These are phyloP conservation scores for Sugiyamaella chiloensis DNA, from an alignment of 805 yeast species.

Conservation along the genomic window DNA sequence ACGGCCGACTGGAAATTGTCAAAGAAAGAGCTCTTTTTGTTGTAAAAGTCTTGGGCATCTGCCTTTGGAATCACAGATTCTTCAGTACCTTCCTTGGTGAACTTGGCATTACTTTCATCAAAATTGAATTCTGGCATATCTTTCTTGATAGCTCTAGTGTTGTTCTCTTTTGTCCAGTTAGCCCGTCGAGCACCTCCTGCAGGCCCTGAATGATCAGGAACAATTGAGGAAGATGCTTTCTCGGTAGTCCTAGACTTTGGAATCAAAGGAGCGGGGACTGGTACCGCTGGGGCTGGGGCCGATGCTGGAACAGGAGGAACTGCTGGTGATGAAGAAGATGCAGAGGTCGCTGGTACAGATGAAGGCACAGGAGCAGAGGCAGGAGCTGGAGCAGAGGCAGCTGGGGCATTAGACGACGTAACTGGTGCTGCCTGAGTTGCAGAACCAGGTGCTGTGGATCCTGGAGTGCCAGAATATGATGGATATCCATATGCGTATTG, in stretches of 20 bases:
- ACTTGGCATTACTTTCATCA: constrained; percentile 67
- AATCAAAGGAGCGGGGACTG: constrained; percentile 9
- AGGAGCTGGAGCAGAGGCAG: constrained; percentile 13
- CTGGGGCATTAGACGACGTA: constrained; percentile 8
- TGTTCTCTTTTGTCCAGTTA: constrained; percentile 13
- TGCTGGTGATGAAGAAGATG: constrained; percentile 13
- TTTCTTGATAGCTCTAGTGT: not conserved
- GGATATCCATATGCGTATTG: constrained; percentile 14
- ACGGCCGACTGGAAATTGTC: constrained; percentile 74
- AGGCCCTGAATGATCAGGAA: constrained; percentile 32
- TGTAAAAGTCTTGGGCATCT: constrained; percentile 44
- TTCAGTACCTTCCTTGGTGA: constrained; percentile 45
- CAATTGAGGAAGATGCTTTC: constrained; percentile 9
- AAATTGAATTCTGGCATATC: constrained; percentile 64
- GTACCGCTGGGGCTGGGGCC: constrained; percentile 15
- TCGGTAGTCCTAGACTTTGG: constrained; percentile 1
- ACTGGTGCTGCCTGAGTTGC: constrained; percentile 10
- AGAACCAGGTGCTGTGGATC: too few species aligned
- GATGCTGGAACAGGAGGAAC: constrained; percentile 9
- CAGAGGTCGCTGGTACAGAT: constrained; percentile 1
- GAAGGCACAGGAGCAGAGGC: not conserved
- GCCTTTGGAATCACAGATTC: constrained; percentile 30
- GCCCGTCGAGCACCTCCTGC: constrained; percentile 3
- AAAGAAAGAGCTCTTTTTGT: constrained; percentile 82
- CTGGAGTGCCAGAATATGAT: too few species aligned